Evolutionary conservation across 139 green algal species (phyloP), one percentile per base, ranked within the genome.

Genomic region (Closterium sp.): DNA sequence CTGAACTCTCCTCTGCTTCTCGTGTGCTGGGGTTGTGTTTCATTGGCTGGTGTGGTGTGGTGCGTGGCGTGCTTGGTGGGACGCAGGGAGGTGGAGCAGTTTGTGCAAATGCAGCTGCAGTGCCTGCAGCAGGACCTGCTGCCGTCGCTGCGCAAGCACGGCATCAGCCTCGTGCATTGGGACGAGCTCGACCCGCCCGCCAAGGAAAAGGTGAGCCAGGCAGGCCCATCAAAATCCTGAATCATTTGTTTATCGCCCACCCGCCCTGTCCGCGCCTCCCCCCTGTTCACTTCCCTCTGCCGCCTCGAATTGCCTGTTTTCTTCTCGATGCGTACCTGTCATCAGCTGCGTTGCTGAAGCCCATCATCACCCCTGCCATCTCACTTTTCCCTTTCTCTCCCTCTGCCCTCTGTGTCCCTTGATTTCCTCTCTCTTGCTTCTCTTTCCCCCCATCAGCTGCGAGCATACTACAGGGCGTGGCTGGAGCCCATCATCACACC

Each of bases 401-500:
- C 42, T 62, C 42, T 7, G 17, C 62, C 2, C 19, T 79, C 62
- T 24, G 11, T 24, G 2, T 24, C 62, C 62, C 62, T 79, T 13
- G 5, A 5, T 24, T 5, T 24, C 62, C 10, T 27, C 17, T 4
- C 62, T 27, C 3, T 7, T 13, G 62, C 62, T 22, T 22, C 34
- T 42, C 34, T 4, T 6, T 50, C 38, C 7, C 38, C 87, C 88
- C 27, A 31, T 88, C 91, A 91, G 31, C 89, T 95, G 22, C 70
- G 50, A 1, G 86, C n/a, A 1, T 94, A 95, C 90, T 96, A 96
- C 89, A 89, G 91, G 34, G 86, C 85, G 34, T 86, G 95, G 70
- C 86, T 97, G 21, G 96, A 97, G 90, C 91, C 93, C 4, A 45
- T 97, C 79, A 93, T 97, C 24, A 96, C 95, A 70, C 96, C 96